Evolutionary conservation across 2,329 filamentous ascomycete genomes (phyloP), one percentile per base, ranked within the genome.

Genomic region (Fusarium sterilihyphosum): DNA sequence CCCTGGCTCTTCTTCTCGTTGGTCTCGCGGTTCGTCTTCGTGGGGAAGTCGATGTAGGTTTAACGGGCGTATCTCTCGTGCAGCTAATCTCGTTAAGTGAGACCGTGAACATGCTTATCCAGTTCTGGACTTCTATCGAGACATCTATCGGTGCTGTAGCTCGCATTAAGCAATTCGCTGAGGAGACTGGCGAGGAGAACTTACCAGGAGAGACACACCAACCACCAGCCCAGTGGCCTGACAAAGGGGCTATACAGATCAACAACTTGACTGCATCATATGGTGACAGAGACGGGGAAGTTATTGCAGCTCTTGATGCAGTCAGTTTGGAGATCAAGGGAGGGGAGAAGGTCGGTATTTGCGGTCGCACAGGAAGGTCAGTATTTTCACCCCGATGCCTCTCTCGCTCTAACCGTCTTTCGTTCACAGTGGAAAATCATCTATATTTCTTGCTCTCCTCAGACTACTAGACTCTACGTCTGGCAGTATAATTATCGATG

Each of bases 341-440:
- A 1, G 86, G 86, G 2, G 82, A 87, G 71, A 88, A 87, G 66
- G 78, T 89, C 17, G 87, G 82, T 4, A 83, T 89, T n/a, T 87
- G 86, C 54, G 87, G 88, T 17, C 84, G 87, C 18, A 88, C 85
- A 29, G 87, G 87, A 44, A 78, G 78, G 71, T 77, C 20, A 67
- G 70, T 57, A 44, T 26, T 18, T 31, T 20, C 33, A 35, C 49
- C 57, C 52, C 22, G 26, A 50, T 33, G 24, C 11, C 29, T 31
- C 22, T 18, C 14, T 20, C 38, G 29, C 35, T 38, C 52, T 61
- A 60, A 52, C 37, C 20, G 38, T 33, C 49, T 44, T 61, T 43
- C 29, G 24, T 40, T 33, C 18, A 13, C 16, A 88, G 87, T 58
- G 87, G 88, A 1, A 89, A 89, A 78, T 86, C 84, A 0, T 88